Conservation (phyloP, 192 early-diverging fungal species). For the Coemansia sp. region DNA sequence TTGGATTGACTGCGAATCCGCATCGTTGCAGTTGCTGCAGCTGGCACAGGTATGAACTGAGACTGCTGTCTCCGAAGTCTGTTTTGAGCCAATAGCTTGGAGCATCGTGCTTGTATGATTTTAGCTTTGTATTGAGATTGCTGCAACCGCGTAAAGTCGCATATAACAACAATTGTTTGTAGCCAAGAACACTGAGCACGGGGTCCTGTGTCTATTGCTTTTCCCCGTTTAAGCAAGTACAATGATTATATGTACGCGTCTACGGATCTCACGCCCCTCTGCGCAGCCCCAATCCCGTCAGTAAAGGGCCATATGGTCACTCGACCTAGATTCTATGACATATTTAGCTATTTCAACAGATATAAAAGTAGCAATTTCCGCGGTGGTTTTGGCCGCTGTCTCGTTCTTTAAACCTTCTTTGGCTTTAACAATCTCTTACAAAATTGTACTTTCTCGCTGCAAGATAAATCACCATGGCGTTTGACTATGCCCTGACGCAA, state of each 20-base stretch:
- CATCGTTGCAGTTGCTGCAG: not conserved
- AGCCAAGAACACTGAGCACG: not conserved
- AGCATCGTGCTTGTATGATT: not conserved
- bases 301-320: not conserved
- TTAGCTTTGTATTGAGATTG: not conserved
- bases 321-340: not conserved
- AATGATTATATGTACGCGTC: not conserved
- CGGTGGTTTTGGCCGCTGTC: not conserved
- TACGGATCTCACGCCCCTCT: not conserved
- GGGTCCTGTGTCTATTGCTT: not conserved
- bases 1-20: not conserved
- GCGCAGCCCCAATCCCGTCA: not conserved
- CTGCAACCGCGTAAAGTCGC: not conserved
- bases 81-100: not conserved
- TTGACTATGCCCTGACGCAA: conserved; percentile 45
- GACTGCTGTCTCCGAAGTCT: not conserved
- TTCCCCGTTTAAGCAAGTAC: not conserved
- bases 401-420: not conserved
- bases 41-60: not conserved
- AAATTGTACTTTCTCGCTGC: not conserved
- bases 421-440: not conserved
- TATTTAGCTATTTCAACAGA: not conserved
- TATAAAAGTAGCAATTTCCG: not conserved
- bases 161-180: not conserved
- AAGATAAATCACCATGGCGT: conserved; percentile 11